Evolutionary conservation across 2,329 filamentous ascomycete species (phyloP), one percentile per base, ranked within the genome.

Genomic region (Hymenoscyphus linearis): DNA sequence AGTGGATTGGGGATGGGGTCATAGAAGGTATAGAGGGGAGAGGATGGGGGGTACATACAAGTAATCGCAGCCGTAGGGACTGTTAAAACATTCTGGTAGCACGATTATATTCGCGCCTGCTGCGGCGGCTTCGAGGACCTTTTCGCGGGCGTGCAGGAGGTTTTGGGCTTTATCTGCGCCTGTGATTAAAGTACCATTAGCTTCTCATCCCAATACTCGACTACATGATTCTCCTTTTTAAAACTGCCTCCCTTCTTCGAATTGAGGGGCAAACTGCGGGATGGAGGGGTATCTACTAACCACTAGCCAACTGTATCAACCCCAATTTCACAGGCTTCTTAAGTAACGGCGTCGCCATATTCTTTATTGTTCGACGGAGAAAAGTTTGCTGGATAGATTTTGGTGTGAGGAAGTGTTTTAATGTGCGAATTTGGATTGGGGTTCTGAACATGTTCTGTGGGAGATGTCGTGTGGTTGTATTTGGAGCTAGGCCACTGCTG

Each of bases 81-180:
- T 96, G 80, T 99, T 99, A 85, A 99, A 99, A 82, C 95, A 99
- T 79, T 99, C 95, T 37, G 95, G 95, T 18, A 99, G 84, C 36
- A 98, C 91, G 66, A 98, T 87, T 62, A 99, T 86, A 61, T 89
- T 86, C 63, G 93, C 91, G 67, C 93, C 93, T 3, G 79, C 79
- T 27, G 79, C 75, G 26, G 91, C 88, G 4, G 95, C 93, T 74
- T 91, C 87, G 65, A 91, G 83, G 62, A 98, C 92, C 74, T 95
- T 93, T 52, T 82, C 80, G 61, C 90, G 88, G 13, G 95, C 93
- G 74, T 88, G 88, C 25, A 82, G 73, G 65, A 99, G 90, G 77
- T 99, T 99, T 67, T 83, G 82, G 12, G 86, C 74, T 79, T 99
- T 99, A 79, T 96, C 91, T 66, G 88, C 77, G 64, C 90, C 80